Percentiles rank a stretch among this genome's conserved stretches.
phyloP scores from a whole-genome alignment of 495 filamentous ascomycete genomes.

The Penicillium cinerascens region DNA sequence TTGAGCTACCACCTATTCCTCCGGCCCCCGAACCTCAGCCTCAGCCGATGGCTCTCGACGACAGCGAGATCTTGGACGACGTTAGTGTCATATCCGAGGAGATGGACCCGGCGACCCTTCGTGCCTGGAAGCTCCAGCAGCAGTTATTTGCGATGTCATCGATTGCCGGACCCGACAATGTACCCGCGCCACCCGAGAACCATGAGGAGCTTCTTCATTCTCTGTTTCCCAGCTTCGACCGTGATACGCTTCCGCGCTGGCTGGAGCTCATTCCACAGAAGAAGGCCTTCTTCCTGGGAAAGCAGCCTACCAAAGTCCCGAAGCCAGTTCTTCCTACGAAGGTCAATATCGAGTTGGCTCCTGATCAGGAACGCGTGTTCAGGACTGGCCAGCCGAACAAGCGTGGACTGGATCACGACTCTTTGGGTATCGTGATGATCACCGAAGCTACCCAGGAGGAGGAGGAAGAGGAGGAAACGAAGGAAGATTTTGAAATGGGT shows the following conservation, averaged over 20 bases:
- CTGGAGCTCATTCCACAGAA: conserved; percentile 71
- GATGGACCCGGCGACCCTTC: conserved; percentile 44
- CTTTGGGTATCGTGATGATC: conserved; percentile 54
- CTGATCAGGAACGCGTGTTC: conserved; percentile 79
- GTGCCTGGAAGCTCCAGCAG: conserved; percentile 51
- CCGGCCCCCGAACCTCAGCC: conserved; percentile 26
- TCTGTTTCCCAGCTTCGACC: conserved; percentile 67
- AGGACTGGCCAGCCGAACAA: conserved; percentile 58
- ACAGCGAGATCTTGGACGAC: conserved; percentile 37
- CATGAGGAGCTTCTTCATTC: conserved; percentile 64
- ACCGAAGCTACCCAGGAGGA: conserved; percentile 49
- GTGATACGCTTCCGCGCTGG: conserved; percentile 61
- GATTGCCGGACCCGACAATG: conserved; percentile 33
- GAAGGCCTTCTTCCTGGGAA: conserved; percentile 65
- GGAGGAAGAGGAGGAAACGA: conserved; percentile 56
- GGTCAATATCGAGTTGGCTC: conserved; percentile 74
- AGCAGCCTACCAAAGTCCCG: conserved; percentile 67
- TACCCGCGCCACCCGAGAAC: conserved; percentile 59
- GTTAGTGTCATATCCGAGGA: conserved; percentile 32
- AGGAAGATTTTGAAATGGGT: conserved; percentile 54
- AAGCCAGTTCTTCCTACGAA: conserved; percentile 83
- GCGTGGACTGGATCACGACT: conserved; percentile 52
- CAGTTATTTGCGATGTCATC: conserved; percentile 50
- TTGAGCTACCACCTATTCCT: conserved; percentile 23
- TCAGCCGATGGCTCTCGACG: conserved; percentile 30